These are phyloP conservation scores for Rutstroemia sydowiana DNA, from an alignment of 2,329 filamentous ascomycete species.

Conservation along the genomic window DNA sequence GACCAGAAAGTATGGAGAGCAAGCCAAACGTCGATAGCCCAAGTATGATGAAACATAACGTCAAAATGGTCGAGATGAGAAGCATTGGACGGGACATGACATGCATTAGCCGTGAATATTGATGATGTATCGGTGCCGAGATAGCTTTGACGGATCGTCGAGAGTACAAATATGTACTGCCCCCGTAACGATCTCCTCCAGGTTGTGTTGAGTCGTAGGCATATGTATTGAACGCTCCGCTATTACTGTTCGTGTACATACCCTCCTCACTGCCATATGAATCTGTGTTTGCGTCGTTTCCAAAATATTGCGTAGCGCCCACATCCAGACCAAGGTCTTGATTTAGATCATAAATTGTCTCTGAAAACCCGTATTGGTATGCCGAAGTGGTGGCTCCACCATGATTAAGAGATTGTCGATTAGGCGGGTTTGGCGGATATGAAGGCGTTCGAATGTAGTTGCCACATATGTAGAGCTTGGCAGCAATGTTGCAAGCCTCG, in stretches of 20 bases:
- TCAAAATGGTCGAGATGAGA: not conserved
- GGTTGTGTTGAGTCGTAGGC: constrained; percentile 12
- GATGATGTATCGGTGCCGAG: not conserved
- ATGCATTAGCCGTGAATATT: not conserved
- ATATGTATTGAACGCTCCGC: not conserved
- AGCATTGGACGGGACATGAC: not conserved
- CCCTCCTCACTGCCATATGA: constrained; percentile 1
- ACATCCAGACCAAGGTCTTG: not conserved
- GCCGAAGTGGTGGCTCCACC: not conserved
- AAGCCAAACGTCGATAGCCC: constrained; percentile 10
- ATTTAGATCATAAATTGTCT: not conserved
- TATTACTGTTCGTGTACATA: constrained; percentile 1
- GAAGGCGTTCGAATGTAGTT: constrained; percentile 18
- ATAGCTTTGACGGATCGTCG: not conserved
- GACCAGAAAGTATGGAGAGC: not conserved
- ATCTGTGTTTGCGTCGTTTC: not conserved
- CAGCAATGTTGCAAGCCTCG: constrained; percentile 9
- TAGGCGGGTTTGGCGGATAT: constrained; percentile 15
- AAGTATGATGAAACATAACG: constrained; percentile 9
- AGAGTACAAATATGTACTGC: not conserved
- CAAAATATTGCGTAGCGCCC: not conserved
- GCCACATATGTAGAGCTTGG: constrained; percentile 24
- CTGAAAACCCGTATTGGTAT: constrained; percentile 1
- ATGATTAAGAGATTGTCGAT: constrained; percentile 4
- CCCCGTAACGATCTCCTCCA: constrained; percentile 8